Conservation (phyloP, 257 asterid species). For the Cynanchum wilfordii region DNA sequence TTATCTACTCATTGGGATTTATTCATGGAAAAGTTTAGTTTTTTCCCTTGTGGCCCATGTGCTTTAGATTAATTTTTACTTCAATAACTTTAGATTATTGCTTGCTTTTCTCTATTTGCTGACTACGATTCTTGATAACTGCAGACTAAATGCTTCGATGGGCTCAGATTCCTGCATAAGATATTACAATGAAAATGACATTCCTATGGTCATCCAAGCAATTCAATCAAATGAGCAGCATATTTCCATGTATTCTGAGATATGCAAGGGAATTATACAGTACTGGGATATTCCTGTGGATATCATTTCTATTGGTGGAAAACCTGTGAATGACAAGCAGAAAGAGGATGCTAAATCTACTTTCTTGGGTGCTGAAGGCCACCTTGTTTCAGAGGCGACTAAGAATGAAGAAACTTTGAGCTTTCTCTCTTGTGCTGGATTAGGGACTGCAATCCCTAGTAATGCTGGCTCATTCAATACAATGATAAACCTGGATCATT, state of each 20-base stretch:
- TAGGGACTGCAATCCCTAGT: conserved; percentile 19
- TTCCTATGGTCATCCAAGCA: conserved; percentile 47
- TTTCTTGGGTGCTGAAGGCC: conserved; percentile 26
- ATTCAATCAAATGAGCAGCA: conserved; percentile 42
- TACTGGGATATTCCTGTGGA: conserved; percentile 53
- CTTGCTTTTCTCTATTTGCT: not conserved
- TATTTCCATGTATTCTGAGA: conserved; percentile 42
- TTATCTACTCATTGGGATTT: not conserved
- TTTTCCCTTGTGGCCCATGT: not conserved
- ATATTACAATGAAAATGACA: conserved; percentile 53
- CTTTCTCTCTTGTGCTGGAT: conserved; percentile 26
- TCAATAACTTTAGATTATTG: not conserved
- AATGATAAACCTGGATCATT: conserved; percentile 15
- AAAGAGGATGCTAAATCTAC: conserved; percentile 24
- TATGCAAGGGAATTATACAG: conserved; percentile 60
- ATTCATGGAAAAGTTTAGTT: not conserved
- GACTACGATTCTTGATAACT: conserved; percentile 13
- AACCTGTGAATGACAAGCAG: conserved; percentile 29
- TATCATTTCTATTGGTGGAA: conserved; percentile 22
- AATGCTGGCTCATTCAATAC: conserved; percentile 14
- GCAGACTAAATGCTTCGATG: conserved; percentile 50
- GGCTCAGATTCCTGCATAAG: conserved; percentile 37
- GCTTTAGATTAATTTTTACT: not conserved
- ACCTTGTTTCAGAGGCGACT: conserved; percentile 3
- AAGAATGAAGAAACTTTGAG: conserved; percentile 34